These are phyloP conservation scores for Nigrospora oryzae DNA, from an alignment of 2,329 filamentous ascomycete species.

Conservation along the genomic window DNA sequence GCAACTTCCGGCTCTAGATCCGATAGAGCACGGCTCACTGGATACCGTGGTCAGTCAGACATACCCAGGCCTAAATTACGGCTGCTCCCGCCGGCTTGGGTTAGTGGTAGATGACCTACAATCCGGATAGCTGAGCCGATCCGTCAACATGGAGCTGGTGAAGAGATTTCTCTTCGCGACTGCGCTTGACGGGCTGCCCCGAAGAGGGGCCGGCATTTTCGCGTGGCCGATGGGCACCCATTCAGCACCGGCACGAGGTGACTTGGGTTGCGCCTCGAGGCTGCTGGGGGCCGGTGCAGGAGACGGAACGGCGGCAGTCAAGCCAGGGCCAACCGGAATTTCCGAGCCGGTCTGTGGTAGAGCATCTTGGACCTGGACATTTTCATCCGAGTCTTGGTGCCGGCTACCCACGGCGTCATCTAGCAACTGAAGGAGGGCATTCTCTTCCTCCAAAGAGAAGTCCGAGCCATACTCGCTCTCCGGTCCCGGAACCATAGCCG, in stretches of 20 bases:
- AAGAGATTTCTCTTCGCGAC: background rate
- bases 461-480: slow-evolving; percentile 23
- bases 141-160: slow-evolving; percentile 4
- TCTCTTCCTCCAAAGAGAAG: slow-evolving; percentile 20
- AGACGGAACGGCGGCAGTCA: too few species aligned
- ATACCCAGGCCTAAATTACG: slow-evolving; percentile 6
- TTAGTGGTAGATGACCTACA: slow-evolving; percentile 29
- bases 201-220: slow-evolving; percentile 1
- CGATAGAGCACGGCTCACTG: slow-evolving; percentile 46
- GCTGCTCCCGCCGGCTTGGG: too few species aligned
- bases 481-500: slow-evolving; percentile 3
- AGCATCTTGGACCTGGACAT: too few species aligned
- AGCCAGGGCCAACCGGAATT: too few species aligned
- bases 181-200: background rate
- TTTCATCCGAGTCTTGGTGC: too few species aligned
- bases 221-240: background rate
- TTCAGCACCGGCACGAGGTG: too few species aligned
- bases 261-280: too few species aligned
- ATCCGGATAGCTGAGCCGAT: slow-evolving; percentile 39
- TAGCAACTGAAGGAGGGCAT: slow-evolving; percentile 17
- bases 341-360: too few species aligned
- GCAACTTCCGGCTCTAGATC: background rate
- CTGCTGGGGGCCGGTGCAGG: too few species aligned
- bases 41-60: slow-evolving; percentile 57
- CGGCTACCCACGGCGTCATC: slow-evolving; percentile 1